Base-by-base conservation (phyloP, 1,284 basidiomycete species). In the Tilletiopsis washingtonensis region DNA sequence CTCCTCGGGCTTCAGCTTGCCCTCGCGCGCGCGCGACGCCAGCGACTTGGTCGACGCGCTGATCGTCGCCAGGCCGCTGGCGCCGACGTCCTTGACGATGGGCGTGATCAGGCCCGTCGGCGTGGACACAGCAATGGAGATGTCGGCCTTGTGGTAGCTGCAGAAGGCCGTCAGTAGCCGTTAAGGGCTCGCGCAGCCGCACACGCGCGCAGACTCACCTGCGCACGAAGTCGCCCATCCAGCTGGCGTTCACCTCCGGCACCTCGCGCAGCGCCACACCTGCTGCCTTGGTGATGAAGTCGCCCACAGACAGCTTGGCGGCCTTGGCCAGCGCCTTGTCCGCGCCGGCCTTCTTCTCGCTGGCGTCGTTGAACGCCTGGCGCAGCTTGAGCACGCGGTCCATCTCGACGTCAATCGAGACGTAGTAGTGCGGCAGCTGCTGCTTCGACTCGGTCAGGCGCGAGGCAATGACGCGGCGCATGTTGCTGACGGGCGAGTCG, bases 211-310 rank as follows among this genome's bases (percentile, higher is more conserved):
- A 74, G 75, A 91, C 89, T 88, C 87, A 75, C 93, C 80, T 75
- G n/a, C n/a, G n/a, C n/a, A 99, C 94, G 50, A 84, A 82, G 67
- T 99, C 94, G 63, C 91, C 93, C 64, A 96, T 77, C 93, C 93
- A 98, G 17, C 91, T 89, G 48, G 91, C 89, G 79, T 98, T 98
- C 61, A 85, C 91, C 75, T 98, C 94, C 48, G 94, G 94, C 26
- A 98, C 93, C 73, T 98, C 91, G 48, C 81, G 80, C 50, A 97
- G 81, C 3, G 94, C 93, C 61, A 90, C 85, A 7, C 85, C 83
- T 40, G 86, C 83, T 5, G 90, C 94, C 78, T 99, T 99, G 74
- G 97, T 83, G 68, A 99, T 83, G 74, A 99, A 99, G 78, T 99
- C 94, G 75, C 97, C 96, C 53, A 99, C 89, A 59, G 88, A 91